Evolutionary conservation across 139 green algal genomes (phyloP).

Genomic region (Desmodesmus armatus): DNA sequence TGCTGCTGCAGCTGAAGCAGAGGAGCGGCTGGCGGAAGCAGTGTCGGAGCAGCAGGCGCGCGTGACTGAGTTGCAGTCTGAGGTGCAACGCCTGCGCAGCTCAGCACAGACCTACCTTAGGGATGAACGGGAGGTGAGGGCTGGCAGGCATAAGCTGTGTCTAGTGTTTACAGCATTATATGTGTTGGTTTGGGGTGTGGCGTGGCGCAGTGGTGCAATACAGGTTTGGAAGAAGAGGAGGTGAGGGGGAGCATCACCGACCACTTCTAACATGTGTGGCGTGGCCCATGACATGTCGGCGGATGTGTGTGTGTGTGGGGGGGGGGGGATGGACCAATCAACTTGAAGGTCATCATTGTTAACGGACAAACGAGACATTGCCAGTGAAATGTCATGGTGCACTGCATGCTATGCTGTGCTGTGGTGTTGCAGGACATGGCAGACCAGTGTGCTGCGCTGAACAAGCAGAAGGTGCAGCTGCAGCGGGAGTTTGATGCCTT

Average conservation of each 20-base stretch:
- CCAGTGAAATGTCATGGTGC: neutral
- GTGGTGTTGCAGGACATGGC: constrained; percentile 45
- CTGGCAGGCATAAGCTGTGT: neutral
- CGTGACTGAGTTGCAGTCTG: constrained; percentile 47
- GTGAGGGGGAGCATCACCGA: too few species aligned
- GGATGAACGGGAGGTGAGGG: constrained; percentile 19
- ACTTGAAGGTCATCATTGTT: too few species aligned
- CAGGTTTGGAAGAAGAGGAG: too few species aligned
- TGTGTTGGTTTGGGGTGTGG: too few species aligned
- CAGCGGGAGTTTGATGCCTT: constrained; percentile 69
- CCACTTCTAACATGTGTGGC: neutral
- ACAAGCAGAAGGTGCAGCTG: constrained; percentile 62
- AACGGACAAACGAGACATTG: too few species aligned
- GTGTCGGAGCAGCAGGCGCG: constrained; percentile 10
- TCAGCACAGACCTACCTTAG: neutral
- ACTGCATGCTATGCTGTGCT: neutral
- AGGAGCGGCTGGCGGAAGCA: neutral
- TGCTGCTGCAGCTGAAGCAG: constrained; percentile 21
- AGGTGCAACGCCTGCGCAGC: constrained; percentile 52
- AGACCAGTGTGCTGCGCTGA: constrained; percentile 53
- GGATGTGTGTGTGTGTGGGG: neutral
- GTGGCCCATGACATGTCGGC: neutral
- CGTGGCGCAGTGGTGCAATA: too few species aligned
- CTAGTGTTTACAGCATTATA: neutral
- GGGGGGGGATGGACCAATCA: neutral